Base-by-base conservation (phyloP, 495 filamentous ascomycete species). In the Monascus purpureus region DNA sequence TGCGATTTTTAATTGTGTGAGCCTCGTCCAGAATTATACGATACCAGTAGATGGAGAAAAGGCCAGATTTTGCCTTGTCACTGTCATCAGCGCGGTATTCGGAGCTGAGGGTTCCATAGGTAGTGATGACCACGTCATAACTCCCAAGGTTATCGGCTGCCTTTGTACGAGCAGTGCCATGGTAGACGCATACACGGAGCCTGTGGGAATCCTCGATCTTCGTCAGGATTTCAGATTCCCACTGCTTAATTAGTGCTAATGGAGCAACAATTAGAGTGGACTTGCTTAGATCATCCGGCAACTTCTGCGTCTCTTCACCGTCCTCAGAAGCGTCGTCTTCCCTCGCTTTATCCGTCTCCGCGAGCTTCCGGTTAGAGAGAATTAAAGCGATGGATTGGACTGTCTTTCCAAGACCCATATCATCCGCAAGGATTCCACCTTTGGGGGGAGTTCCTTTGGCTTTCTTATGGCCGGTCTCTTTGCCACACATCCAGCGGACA, bases 91-190 rank as follows among this genome's bases (percentile, higher is more conserved):
- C 72, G 2, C 70, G 76, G 38, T 85, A 75, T 40, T 97, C 90
- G 2, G 90, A 94, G 9, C 87, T 82, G 2, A 97, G 61, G 25
- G 88, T 88, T 39, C 93, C 83, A 43, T 95, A 97, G 1, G 90
- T 97, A 1, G 90, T 96, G 43, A 97, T 92, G 25, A 97, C 92
- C 4, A 97, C 82, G 50, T 97, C 90, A 46, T 93, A 93, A 32
- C 71, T 70, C 43, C 75, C 76, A 19, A 97, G 61, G 13, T 81
- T 74, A 28, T 69, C 62, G 38, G 72, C 71, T 2, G 73, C 63
- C 45, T 93, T 95, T 2, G 84, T 80, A 3, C 90, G 80, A 32
- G 75, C 70, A 2, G 82, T 69, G 4, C 90, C 90, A 45, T 97
- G 90, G 45, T 97, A 93, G 14, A 97, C 73, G 38, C 72, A 76